Conservation (phyloP, 768 basidiomycete species). For the Tylopilus sp. region DNA sequence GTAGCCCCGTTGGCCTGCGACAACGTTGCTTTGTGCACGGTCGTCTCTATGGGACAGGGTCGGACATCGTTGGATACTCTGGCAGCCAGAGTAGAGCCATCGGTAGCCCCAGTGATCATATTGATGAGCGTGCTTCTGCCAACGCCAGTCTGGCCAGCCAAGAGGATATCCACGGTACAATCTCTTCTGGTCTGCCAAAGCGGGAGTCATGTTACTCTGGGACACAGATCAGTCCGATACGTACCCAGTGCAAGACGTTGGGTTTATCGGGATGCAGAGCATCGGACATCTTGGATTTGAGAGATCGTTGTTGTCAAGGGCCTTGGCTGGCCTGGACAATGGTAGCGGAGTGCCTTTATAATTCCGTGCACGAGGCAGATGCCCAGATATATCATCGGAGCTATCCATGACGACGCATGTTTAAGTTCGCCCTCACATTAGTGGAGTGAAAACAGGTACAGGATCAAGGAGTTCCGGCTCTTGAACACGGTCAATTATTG, state of each 20-base stretch:
- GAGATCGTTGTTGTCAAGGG: conserved; percentile 5
- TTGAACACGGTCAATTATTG: too few relatives aligned
- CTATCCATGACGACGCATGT: neutral
- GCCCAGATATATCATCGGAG: conserved; percentile 14
- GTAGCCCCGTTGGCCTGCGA: too few relatives aligned
- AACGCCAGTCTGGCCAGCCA: conserved; percentile 28
- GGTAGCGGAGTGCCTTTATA: conserved; percentile 4
- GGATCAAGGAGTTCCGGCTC: too few relatives aligned
- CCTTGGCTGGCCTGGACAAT: neutral
- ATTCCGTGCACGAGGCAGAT: conserved; percentile 21
- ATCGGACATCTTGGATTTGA: neutral
- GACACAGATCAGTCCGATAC: neutral
- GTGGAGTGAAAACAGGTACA: too few relatives aligned
- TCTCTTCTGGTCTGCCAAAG: neutral
- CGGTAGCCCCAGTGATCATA: conserved; percentile 21
- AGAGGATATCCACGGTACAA: conserved; percentile 12
- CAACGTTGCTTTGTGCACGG: conserved; percentile 7
- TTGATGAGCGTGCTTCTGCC: conserved; percentile 28
- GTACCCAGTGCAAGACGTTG: neutral
- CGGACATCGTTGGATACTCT: conserved; percentile 24
- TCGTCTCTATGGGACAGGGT: conserved; percentile 24
- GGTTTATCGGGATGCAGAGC: neutral
- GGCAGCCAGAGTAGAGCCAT: conserved; percentile 12
- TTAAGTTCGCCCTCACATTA: too few relatives aligned
- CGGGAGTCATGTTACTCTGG: neutral